These are phyloP conservation scores for Pseudozyma pruni DNA, from an alignment of 1,284 basidiomycete genomes.

Conservation along the genomic window DNA sequence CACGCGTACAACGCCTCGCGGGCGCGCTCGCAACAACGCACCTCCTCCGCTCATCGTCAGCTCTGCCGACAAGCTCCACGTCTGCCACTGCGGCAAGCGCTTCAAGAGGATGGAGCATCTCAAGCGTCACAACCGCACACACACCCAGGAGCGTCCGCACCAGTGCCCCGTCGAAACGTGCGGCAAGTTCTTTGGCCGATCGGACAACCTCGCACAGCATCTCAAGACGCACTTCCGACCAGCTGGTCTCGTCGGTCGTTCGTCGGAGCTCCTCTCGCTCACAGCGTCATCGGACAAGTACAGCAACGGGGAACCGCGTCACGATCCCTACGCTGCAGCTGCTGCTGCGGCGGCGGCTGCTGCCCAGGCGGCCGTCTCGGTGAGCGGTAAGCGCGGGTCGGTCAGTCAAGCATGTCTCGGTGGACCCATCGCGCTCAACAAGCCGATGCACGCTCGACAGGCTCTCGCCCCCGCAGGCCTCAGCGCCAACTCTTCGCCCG, in stretches of 20 bases:
- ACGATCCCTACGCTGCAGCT: slow-evolving; percentile 60
- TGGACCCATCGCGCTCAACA: slow-evolving; percentile 47
- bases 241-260: slow-evolving; percentile 49
- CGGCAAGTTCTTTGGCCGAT: slow-evolving; percentile 64
- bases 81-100: slow-evolving; percentile 66
- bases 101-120: slow-evolving; percentile 68
- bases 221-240: slow-evolving; percentile 66
- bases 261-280: slow-evolving; percentile 43
- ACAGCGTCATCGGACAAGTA: slow-evolving; percentile 37
- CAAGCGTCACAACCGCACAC: slow-evolving; percentile 67
- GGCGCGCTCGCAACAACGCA: slow-evolving; percentile 38
- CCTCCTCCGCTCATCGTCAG: slow-evolving; percentile 66
- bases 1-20: slow-evolving; percentile 39
- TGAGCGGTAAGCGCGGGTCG: slow-evolving; percentile 29
- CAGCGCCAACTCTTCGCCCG: slow-evolving; percentile 39
- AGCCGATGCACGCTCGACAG: slow-evolving; percentile 31
- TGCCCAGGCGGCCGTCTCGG: slow-evolving; percentile 39
- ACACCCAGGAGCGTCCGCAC: slow-evolving; percentile 66
- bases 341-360: slow-evolving; percentile 51
- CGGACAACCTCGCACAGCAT: slow-evolving; percentile 67
- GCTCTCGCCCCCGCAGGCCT: slow-evolving; percentile 27
- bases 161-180: slow-evolving; percentile 65
- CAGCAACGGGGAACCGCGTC: slow-evolving; percentile 45
- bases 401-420: slow-evolving; percentile 37
- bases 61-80: slow-evolving; percentile 65